A percentile compares a stretch with the other conserved stretches of the same genome.
These are phyloP conservation scores for Porodaedalea pini DNA, from an alignment of 1,284 basidiomycete species.

Conservation along the genomic window DNA sequence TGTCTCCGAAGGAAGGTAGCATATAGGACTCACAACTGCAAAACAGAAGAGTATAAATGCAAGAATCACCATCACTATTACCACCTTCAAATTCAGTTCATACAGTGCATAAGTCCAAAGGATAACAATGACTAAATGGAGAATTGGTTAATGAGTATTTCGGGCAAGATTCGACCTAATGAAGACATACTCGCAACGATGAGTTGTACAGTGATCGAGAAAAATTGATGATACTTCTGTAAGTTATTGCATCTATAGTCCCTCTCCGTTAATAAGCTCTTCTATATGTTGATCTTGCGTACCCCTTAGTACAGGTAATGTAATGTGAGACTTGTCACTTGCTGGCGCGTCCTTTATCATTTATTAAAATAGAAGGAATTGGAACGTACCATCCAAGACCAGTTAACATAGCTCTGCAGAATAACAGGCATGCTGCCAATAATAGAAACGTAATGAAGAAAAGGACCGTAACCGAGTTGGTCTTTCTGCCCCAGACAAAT, in stretches of 20 bases:
- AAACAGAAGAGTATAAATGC: background rate
- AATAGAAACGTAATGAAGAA: constrained; percentile 16
- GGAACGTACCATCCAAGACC: background rate
- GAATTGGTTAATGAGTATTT: background rate
- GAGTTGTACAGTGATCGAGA: constrained; percentile 4
- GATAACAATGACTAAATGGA: constrained; percentile 12
- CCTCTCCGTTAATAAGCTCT: no score
- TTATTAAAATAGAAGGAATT: no score
- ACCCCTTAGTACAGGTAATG: no score
- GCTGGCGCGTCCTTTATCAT: no score
- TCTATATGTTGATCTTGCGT: no score
- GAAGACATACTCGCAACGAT: constrained; percentile 14
- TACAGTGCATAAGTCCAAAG: constrained; percentile 17
- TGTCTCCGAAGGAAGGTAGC: no score
- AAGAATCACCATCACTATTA: background rate
- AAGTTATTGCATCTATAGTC: constrained; percentile 5
- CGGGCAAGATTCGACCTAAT: no score
- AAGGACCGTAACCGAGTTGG: constrained; percentile 6
- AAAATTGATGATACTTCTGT: constrained; percentile 15
- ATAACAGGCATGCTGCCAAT: constrained; percentile 10
- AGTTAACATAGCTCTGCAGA: constrained; percentile 1
- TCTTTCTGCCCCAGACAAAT: constrained; percentile 12
- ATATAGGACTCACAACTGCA: background rate
- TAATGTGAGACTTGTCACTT: no score
- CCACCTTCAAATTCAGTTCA: background rate